Conservation (phyloP, 768 basidiomycete species). For the Ephemerocybe angulata region DNA sequence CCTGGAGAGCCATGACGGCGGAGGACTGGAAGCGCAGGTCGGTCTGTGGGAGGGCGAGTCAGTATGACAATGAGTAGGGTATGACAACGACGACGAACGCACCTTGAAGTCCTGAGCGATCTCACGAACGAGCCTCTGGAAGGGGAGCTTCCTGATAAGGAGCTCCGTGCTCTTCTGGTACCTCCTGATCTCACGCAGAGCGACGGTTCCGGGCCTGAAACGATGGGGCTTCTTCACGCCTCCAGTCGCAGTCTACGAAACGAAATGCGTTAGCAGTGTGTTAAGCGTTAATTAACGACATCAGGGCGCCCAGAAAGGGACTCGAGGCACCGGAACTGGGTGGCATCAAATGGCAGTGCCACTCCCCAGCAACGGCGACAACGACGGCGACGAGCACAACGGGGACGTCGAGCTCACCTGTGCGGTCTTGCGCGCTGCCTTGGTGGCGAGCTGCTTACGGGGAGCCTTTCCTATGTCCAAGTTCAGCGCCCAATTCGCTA, state of each 20-base stretch:
- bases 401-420: constrained; percentile 53
- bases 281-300: neutral
- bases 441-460: constrained; percentile 93
- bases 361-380: constrained; percentile 16
- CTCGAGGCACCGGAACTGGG: constrained; percentile 3
- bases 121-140: constrained; percentile 97
- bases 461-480: constrained; percentile 70
- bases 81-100: constrained; percentile 13
- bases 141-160: constrained; percentile 98
- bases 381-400: constrained; percentile 25
- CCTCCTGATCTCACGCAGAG: constrained; percentile 96
- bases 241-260: constrained; percentile 69
- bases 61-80: constrained; percentile 1
- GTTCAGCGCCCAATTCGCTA: constrained; percentile 21
- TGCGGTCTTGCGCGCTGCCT: constrained; percentile 89
- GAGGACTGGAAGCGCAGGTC: constrained; percentile 95
- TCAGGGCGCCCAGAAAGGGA: too few relatives aligned
- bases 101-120: constrained; percentile 98
- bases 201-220: constrained; percentile 97
- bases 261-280: neutral
- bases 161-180: constrained; percentile 99
- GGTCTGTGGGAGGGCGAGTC: constrained; percentile 45
- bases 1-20: constrained; percentile 90
- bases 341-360: constrained; percentile 5
- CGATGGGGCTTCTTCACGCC: constrained; percentile 99